Evolutionary conservation across 73 alveolate genomes (phyloP), one percentile per base, ranked within the genome.

Genomic region (Uronychia binucleata): DNA sequence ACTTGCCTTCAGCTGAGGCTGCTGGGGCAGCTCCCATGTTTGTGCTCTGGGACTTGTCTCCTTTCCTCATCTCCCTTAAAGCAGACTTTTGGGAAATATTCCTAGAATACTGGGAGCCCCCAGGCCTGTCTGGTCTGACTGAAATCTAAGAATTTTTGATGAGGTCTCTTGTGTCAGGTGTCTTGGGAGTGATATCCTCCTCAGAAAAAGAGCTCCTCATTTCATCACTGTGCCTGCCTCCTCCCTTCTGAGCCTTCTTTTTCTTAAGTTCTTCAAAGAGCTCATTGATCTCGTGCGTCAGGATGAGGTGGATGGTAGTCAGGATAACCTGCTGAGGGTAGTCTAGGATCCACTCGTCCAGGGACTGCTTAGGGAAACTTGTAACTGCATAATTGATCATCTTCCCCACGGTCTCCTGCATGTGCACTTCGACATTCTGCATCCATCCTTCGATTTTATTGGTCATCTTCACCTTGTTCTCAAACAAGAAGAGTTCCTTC

Each of bases 291-390:
- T 92, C 97, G 78, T 89, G 95, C 33, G 97, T 92, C 5, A 92
- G 84, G 57, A 92, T 89, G 28, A 92, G 78, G 46, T 84, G 92
- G 85, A 92, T 84, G n/a, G 97, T 88, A 0, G 97, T 90, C 28
- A 87, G 82, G 29, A 92, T 89, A 26, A 82, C 83, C 86, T 92
- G 89, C 58, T 85, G 89, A 1, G 95, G 95, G 75, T 85, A 90
- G 82, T 92, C 97, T 1, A 89, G 34, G 28, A 92, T 86, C 95
- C 97, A 92, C 82, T 92, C 97, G 80, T 92, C 97, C 30, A 92
- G 80, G 33, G 92, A 77, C 77, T 92, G 85, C 84, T 90, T 92
- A n/a, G 97, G 95, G 90, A 92, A 92, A 26, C 87, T 35, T 14
- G 79, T 57, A 8, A 92, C 94, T 34, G 97, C 95, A 34, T 60